phyloP scores from a whole-genome alignment of 2,329 filamentous ascomycete species.

The Bipolaris cookei region DNA sequence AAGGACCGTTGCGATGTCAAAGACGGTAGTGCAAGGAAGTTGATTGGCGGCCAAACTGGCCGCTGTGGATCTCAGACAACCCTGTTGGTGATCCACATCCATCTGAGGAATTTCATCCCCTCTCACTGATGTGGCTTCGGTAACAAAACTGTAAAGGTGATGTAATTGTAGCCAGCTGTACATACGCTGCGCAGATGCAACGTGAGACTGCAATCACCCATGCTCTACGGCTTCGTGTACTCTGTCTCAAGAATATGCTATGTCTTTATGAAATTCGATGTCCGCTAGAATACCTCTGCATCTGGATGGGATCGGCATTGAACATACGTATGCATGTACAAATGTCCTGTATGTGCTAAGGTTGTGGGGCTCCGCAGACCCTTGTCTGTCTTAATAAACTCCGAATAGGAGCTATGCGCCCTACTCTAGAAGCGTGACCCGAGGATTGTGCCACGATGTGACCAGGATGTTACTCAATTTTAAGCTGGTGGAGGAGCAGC shows the following conservation, averaged over 20 bases:
- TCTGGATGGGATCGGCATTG: not conserved
- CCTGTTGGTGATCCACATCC: not conserved
- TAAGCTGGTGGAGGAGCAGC: too few relatives aligned
- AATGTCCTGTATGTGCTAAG: too few relatives aligned
- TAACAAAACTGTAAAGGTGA: not conserved
- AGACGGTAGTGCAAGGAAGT: not conserved
- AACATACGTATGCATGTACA: not conserved
- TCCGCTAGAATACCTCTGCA: not conserved
- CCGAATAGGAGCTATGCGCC: not conserved
- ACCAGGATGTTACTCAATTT: not conserved
- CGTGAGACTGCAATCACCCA: not conserved
- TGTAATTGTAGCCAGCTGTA: slow-evolving; percentile 4
- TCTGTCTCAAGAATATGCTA: not conserved
- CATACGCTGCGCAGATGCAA: not conserved
- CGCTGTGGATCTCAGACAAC: not conserved
- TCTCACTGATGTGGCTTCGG: not conserved
- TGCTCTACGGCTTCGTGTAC: not conserved
- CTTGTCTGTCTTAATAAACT: not conserved
- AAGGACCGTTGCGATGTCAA: slow-evolving; percentile 6
- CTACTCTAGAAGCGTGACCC: not conserved
- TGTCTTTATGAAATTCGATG: not conserved
- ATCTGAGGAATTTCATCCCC: not conserved
- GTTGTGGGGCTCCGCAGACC: not conserved
- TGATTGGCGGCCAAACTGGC: not conserved
- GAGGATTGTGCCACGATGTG: not conserved